Base-by-base conservation (phyloP, 805 yeast species). In the Naumovozyma castellii region DNA sequence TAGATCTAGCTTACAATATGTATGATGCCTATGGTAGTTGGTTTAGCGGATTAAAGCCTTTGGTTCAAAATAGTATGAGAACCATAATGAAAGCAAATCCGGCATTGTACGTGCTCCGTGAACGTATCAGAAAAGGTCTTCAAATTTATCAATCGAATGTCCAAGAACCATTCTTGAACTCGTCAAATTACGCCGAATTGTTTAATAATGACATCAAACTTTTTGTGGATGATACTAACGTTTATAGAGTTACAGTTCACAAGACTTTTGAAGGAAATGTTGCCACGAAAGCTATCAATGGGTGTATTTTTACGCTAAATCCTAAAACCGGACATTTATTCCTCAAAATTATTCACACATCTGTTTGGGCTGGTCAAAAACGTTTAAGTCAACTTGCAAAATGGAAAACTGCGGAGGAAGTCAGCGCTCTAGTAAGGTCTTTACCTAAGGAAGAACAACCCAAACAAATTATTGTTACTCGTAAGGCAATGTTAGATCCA, bases 361-460 rank as follows among this genome's bases (percentile, higher is more conserved):
- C 94, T 4, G 95, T 86, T 2, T 92, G 96, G 94, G 81, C 95
- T 3, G 99, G 99, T 15, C 97, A 92, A 60, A 88, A 86, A 54
- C 80, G 97, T 51, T 70, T 90, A 44, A 81, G 92, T 20, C 97
- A 92, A 56, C 65, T 92, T 47, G 88, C 97, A 1, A 92, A 92
- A 57, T 92, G 98, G 98, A 92, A 90, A 59, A 80, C 97, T 1
- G 97, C 98, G 0, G 99, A 92, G 62, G 97, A 90, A 61, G 94
- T 86, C 17, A 90, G 96, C 13, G 94, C 95, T 0, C 66, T 92
- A 47, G 73, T 92, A 15, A 71, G 96, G 33, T 84, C 97, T 0
- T 64, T 92, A 39, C 97, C 97, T 1, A 71, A 77, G 40, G 97
- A 90, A 53, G 96, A 92, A 61, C 96, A 87, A 53, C 98, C 98